Base-by-base conservation (phyloP, 2,329 filamentous ascomycete species). In the Biscogniauxia sp. region DNA sequence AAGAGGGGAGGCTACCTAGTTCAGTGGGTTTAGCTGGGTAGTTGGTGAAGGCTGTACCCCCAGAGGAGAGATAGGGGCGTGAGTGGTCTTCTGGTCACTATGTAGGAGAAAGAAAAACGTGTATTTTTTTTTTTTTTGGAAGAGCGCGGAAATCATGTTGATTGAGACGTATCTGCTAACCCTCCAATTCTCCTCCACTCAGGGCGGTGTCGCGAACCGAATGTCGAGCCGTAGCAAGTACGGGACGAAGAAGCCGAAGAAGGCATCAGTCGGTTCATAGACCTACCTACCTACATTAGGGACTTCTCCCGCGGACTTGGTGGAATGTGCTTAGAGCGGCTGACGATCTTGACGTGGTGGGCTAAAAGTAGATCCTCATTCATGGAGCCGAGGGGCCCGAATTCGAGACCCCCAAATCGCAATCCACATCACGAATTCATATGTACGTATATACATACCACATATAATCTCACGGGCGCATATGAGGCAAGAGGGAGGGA, bases 201-300 rank as follows among this genome's bases (percentile, higher is more conserved):
- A 97, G 94, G 92, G 92, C 73, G 95, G 95, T 82, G 95, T 99
- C 66, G 88, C 88, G 20, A 95, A 88, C 75, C 84, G 95, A 69
- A 85, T 90, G 72, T 91, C 88, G 20, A 92, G 91, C 76, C 85
- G 95, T 72, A 97, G 93, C 72, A 99, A 99, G 79, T 99, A 97
- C 74, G 95, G 95, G 63, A 96, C 95, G 55, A 99, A 99, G 88
- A 98, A 97, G 82, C 94, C 95, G 0, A 98, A 98, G 88, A 88
- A 88, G 76, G 88, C 88, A 20, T 82, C 83, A 0, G 80, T 86
- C 45, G 80, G 82, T 64, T 73, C 68, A 58, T 69, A 66, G 37
- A 55, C 26, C 6, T 50, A n/a, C n/a, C n/a, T n/a, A n/a, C n/a
- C n/a, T n/a, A n/a, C n/a, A n/a, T n/a, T n/a, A 23, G 23, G 23